Evolutionary conservation across 2,329 filamentous ascomycete species (phyloP).

Genomic region (Neopestalotiopsis rosae): DNA sequence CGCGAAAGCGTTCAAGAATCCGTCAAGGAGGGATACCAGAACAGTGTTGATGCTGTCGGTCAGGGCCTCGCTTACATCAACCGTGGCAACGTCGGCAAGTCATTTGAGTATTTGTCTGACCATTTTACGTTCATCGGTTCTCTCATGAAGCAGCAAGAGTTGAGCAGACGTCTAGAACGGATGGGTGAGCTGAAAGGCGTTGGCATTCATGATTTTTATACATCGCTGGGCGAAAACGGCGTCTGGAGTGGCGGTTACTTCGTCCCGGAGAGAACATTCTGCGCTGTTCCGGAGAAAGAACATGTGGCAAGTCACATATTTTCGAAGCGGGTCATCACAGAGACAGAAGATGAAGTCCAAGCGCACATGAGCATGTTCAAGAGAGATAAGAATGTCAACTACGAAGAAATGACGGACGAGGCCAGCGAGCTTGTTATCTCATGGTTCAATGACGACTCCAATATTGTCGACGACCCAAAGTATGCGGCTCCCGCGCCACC

Average conservation of each 20-base stretch:
- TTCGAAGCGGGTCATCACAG: constrained; percentile 65
- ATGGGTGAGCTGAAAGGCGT: constrained; percentile 67
- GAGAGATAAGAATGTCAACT: constrained; percentile 65
- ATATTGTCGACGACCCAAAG: constrained; percentile 51
- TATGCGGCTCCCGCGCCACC: constrained; percentile 48
- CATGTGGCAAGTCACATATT: constrained; percentile 48
- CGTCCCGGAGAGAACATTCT: constrained; percentile 78
- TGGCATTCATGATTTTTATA: constrained; percentile 78
- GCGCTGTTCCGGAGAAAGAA: constrained; percentile 66
- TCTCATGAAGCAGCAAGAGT: constrained; percentile 74
- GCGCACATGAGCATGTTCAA: constrained; percentile 74
- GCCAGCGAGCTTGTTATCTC: constrained; percentile 61
- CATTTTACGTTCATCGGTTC: constrained; percentile 88
- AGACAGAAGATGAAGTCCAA: constrained; percentile 71
- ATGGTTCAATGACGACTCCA: constrained; percentile 59
- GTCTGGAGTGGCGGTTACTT: constrained; percentile 65
- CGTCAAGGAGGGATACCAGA: constrained; percentile 53
- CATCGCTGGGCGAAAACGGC: constrained; percentile 74
- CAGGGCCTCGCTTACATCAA: constrained; percentile 64
- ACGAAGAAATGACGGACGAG: constrained; percentile 66
- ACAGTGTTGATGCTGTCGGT: constrained; percentile 53
- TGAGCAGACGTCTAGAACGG: constrained; percentile 69
- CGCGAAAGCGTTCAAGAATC: constrained; percentile 52
- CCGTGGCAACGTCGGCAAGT: constrained; percentile 65
- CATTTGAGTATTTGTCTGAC: constrained; percentile 78